phyloP scores from a whole-genome alignment of 1,284 basidiomycete species.

The Porodaedalea pini region DNA sequence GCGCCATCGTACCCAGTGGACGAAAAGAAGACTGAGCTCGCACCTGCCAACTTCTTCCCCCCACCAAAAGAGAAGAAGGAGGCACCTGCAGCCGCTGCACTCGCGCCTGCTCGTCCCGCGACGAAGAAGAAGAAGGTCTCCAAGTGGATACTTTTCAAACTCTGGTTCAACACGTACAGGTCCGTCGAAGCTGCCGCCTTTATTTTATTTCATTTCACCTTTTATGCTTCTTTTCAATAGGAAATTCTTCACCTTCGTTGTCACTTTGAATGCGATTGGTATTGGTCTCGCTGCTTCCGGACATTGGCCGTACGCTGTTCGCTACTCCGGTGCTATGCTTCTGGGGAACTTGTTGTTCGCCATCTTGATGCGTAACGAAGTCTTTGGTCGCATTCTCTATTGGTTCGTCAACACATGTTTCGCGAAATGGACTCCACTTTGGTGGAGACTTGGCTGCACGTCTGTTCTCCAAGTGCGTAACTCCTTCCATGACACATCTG shows the following conservation, averaged over 20 bases:
- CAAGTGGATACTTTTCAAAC: conserved; percentile 51
- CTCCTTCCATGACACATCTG: neutral
- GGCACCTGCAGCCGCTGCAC: neutral
- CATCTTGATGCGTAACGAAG: conserved; percentile 54
- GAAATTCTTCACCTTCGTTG: conserved; percentile 61
- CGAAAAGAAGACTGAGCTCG: conserved; percentile 18
- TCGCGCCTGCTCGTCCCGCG: conserved; percentile 29
- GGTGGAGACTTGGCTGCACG: conserved; percentile 65
- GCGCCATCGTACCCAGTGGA: conserved; percentile 18
- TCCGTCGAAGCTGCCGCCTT: conserved; percentile 27
- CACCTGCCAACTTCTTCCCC: conserved; percentile 9
- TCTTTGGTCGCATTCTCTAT: conserved; percentile 54
- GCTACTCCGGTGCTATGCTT: conserved; percentile 59
- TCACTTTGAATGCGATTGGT: conserved; percentile 57
- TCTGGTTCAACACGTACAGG: conserved; percentile 74
- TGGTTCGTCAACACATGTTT: conserved; percentile 48
- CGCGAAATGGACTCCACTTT: conserved; percentile 73
- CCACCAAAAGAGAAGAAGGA: conserved; percentile 18
- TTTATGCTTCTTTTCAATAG: conserved; percentile 32
- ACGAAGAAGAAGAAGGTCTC: conserved; percentile 42
- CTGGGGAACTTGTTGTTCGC: conserved; percentile 51
- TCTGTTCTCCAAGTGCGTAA: conserved; percentile 57
- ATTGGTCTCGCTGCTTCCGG: conserved; percentile 60
- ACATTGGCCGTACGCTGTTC: conserved; percentile 57
- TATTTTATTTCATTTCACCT: neutral